Base-by-base conservation (phyloP, 164 flowering plant species). In the Vitis labrusca region DNA sequence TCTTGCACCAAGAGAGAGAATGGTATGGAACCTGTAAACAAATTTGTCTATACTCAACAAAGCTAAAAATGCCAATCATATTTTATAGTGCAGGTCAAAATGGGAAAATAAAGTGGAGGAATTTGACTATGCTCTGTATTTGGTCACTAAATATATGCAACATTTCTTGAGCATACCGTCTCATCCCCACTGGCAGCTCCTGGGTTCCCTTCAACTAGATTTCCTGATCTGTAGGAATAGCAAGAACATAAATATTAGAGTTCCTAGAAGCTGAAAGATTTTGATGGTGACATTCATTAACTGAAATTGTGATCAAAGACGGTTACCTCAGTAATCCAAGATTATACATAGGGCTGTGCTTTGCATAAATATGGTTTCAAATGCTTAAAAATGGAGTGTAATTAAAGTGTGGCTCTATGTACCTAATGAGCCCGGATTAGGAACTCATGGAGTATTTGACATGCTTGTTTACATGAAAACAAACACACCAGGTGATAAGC, bases 1-100 rank as follows among this genome's bases (percentile, higher is more conserved):
- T 87, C 83, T 95, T 95, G 88, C 99, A 95, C 93, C 93, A 95
- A 61, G 99, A 93, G 58, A 95, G 91, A 55, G 99, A 95, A 81
- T 93, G 77, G 74, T 95, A 95, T 23, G 99, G 89, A 50, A 91
- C 99, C 99, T 95, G 78, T 50, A 73, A 77, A 66, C 65, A 57
- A 16, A 75, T 61, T 15, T 53, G 15, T 13, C 10, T 55, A 17
- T n/a, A 15, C 56, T 53, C 59, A 47, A 8, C 63, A 37, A 72
- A 67, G 54, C 48, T 60, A 10, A 64, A 23, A 47, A 17, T 44
- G 12, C 60, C 19, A 30, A 3, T 10, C 23, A 48, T 15, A 9
- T 16, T 44, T 13, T 17, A 55, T 16, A 66, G 17, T 37, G 29
- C 15, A 44, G 30, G 37, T 37, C 49, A 44, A 12, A 16, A 23